Evolutionary conservation across 257 asterid species (phyloP).

Genomic region (Solanum dulcamara): DNA sequence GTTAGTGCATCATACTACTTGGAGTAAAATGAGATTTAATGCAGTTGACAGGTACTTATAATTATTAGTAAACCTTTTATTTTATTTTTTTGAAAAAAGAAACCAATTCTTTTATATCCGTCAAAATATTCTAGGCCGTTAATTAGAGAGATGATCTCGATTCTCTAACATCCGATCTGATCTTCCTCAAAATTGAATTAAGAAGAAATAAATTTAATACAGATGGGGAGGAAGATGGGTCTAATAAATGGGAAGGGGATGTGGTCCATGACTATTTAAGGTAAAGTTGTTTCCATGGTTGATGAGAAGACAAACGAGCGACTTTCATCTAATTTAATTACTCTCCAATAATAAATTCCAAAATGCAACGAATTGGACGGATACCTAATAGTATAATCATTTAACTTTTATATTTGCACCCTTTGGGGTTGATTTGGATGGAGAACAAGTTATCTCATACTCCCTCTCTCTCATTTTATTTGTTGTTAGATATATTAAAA

Average conservation of each 20-base stretch:
- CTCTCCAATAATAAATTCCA: not conserved
- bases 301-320: not conserved
- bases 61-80: not conserved
- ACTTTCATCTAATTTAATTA: not conserved
- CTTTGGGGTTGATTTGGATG: too few relatives aligned
- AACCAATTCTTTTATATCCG: not conserved
- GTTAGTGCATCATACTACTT: slow-evolving; percentile 1
- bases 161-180: slow-evolving; percentile 2
- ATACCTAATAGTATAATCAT: not conserved
- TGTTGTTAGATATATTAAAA: too few relatives aligned
- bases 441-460: too few relatives aligned
- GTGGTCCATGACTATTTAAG: slow-evolving; percentile 13
- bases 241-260: slow-evolving; percentile 10
- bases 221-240: not conserved
- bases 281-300: slow-evolving; percentile 1
- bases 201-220: not conserved
- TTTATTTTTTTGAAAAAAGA: not conserved
- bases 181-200: not conserved
- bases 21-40: not conserved
- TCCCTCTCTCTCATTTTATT: too few relatives aligned
- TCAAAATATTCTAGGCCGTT: not conserved
- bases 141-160: slow-evolving; percentile 4
- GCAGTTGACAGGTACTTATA: slow-evolving; percentile 12
- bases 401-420: too few relatives aligned
- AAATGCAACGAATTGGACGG: not conserved